Evolutionary conservation across 2,329 filamentous ascomycete genomes (phyloP).

Genomic region (Fusarium haematococcum): DNA sequence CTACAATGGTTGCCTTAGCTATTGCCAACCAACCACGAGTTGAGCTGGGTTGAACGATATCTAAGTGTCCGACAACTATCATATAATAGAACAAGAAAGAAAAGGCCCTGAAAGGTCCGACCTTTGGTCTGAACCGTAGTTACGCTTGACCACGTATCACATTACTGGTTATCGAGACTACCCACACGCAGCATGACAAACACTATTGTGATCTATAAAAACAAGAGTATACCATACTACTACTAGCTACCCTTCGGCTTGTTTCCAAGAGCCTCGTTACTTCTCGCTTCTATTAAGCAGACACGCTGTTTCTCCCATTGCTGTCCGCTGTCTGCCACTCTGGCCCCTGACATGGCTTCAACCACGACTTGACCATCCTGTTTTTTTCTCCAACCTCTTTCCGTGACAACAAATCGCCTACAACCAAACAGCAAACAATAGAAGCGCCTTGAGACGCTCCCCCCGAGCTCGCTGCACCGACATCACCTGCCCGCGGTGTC

Average conservation of each 20-base stretch:
- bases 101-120: neutral
- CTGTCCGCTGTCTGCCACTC: slow-evolving; percentile 24
- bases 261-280: slow-evolving; percentile 30
- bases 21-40: neutral
- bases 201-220: neutral
- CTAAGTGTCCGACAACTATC: neutral
- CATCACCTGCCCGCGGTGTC: slow-evolving; percentile 38
- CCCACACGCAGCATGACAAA: neutral
- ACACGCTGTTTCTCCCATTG: slow-evolving; percentile 31
- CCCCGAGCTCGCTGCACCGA: slow-evolving; percentile 32
- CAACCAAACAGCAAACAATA: slow-evolving; percentile 34
- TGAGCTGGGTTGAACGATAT: neutral
- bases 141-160: neutral
- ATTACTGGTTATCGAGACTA: neutral
- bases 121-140: neutral
- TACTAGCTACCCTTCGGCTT: neutral
- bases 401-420: slow-evolving; percentile 32
- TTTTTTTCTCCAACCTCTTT: slow-evolving; percentile 36
- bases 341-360: slow-evolving; percentile 22
- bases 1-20: neutral
- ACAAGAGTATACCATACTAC: neutral
- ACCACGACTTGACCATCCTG: slow-evolving; percentile 27
- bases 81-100: neutral
- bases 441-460: slow-evolving; percentile 18
- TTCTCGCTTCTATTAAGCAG: slow-evolving; percentile 42